Base-by-base conservation (phyloP, 345 rosid genomes). In the Lepidium sativum region DNA sequence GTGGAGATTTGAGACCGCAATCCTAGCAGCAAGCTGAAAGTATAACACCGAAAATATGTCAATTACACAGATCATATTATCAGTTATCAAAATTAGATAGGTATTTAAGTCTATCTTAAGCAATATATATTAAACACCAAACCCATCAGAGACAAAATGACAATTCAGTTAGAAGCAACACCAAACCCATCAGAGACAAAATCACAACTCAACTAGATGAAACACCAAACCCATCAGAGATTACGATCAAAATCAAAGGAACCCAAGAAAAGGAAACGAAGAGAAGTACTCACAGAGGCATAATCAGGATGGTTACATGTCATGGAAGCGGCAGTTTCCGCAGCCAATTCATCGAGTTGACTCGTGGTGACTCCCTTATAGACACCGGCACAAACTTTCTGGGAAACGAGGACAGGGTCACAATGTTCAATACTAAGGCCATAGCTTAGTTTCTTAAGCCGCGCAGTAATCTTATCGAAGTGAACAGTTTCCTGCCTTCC, bases 381-480 rank as follows among this genome's bases (percentile, higher is more conserved):
- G 37, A 95, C 99, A 25, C 99, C 99, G 6, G 91, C 91, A 29
- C 99, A 95, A n/a, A 91, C 97, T 79, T 95, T 95, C 86, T 95
- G 99, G 3, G 99, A 66, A 3, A 95, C 99, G 33, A 88, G 87
- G 20, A 95, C 99, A 0, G 97, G 89, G 53, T 95, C 99, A 13
- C 99, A 95, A 69, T 95, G 99, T n/a, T 95, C 97, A 16, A 38
- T 70, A 63, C 92, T 94, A 21, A 94, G 82, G 8, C 97, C 99
- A 68, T 94, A 94, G 50, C 99, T 88, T 12, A 94, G 80, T 71
- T 94, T 94, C 95, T 90, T 94, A 50, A 94, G 56, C 67, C 99
- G 71, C 5, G 99, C 99, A 0, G 99, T 95, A 11, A 95, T 95
- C 88, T 91, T 91, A 31, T 95, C 97, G 56, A 95, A 95, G 53